Percentiles rank a stretch among this genome's conserved stretches.
These are phyloP conservation scores for Scytalidium sp. DNA, from an alignment of 2,329 filamentous ascomycete genomes.

Conservation along the genomic window DNA sequence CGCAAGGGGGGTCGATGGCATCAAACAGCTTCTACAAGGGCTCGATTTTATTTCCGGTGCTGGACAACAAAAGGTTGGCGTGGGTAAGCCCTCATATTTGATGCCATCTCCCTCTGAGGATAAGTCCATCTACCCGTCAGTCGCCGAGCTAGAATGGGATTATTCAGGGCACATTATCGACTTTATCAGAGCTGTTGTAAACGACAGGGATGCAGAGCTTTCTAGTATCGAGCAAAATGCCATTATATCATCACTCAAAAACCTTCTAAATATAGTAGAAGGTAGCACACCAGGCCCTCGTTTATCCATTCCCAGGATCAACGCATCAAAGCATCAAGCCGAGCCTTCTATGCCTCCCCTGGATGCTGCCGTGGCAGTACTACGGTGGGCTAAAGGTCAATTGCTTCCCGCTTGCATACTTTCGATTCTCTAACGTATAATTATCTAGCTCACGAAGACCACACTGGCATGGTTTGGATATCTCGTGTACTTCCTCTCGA, in stretches of 20 bases:
- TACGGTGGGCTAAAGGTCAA: conserved; percentile 33
- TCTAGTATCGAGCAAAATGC: background rate
- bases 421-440: background rate
- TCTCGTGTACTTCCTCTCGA: conserved; percentile 30
- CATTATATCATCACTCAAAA: background rate
- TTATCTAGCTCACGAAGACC: conserved; percentile 21
- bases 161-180: conserved; percentile 31
- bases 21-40: conserved; percentile 24
- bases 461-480: conserved; percentile 28
- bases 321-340: background rate
- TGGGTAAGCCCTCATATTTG: background rate
- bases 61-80: background rate
- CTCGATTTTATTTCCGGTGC: background rate
- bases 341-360: conserved; percentile 22
- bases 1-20: conserved; percentile 20
- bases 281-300: background rate
- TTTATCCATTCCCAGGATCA: conserved; percentile 6
- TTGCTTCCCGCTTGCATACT: conserved; percentile 2
- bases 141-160: conserved; percentile 24
- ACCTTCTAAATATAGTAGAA: background rate
- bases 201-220: conserved; percentile 3
- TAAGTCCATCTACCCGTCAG: background rate
- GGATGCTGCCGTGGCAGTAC: conserved; percentile 22
- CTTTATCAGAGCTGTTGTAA: conserved; percentile 28
- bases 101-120: background rate